These are phyloP conservation scores for Yamadazyma blattariae DNA, from an alignment of 1,139 yeast species.

Conservation along the genomic window DNA sequence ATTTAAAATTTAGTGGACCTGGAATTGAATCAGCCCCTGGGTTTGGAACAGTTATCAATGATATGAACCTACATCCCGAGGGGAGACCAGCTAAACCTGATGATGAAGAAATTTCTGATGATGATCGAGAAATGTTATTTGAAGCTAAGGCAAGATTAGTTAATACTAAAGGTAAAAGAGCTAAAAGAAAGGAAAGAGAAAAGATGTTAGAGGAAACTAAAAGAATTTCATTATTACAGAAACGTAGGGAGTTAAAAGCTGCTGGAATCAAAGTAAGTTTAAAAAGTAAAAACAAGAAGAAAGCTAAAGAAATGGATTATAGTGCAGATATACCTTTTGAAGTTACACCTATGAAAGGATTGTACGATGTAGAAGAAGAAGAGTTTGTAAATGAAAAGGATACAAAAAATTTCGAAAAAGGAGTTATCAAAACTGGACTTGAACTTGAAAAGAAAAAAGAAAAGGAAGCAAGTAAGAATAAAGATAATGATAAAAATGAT, in stretches of 20 bases:
- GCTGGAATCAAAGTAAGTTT: slow-evolving; percentile 71
- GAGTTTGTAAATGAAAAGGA: slow-evolving; percentile 34
- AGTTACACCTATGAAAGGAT: slow-evolving; percentile 65
- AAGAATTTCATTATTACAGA: slow-evolving; percentile 73
- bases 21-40: slow-evolving; percentile 55
- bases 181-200: slow-evolving; percentile 86
- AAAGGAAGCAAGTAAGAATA: slow-evolving; percentile 22
- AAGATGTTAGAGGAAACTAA: slow-evolving; percentile 71
- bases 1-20: slow-evolving; percentile 46
- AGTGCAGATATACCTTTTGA: slow-evolving; percentile 83
- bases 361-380: slow-evolving; percentile 69
- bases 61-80: slow-evolving; percentile 70
- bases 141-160: slow-evolving; percentile 92
- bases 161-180: slow-evolving; percentile 93
- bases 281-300: slow-evolving; percentile 49
- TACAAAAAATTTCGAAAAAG: slow-evolving; percentile 40
- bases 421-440: slow-evolving; percentile 49
- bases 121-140: slow-evolving; percentile 86
- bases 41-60: slow-evolving; percentile 43
- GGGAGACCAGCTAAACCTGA: slow-evolving; percentile 84
- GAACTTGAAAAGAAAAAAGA: slow-evolving; percentile 36
- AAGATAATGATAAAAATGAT: slow-evolving; percentile 13
- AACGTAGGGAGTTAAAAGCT: slow-evolving; percentile 79
- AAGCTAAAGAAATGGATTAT: slow-evolving; percentile 67
- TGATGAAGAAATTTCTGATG: slow-evolving; percentile 76